phyloP scores from a whole-genome alignment of 2,329 filamentous ascomycete species.

The Didymella exigua region DNA sequence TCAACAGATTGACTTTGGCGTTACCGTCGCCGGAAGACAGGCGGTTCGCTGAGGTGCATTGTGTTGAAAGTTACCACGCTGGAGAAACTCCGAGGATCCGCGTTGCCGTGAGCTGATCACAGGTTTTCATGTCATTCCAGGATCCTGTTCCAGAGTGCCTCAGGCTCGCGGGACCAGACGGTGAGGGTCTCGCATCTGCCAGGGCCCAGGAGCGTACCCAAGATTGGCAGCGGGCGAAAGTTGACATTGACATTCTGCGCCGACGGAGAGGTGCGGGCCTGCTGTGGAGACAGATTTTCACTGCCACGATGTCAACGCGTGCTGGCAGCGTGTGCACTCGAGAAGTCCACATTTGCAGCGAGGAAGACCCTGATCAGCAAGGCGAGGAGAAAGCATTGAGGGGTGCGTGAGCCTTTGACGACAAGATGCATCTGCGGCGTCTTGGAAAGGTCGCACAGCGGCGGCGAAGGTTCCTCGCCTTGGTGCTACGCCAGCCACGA shows the following conservation, averaged over 20 bases:
- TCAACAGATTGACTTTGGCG: slow-evolving; percentile 4
- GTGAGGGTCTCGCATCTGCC: slow-evolving; percentile 35
- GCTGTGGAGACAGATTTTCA: slow-evolving; percentile 12
- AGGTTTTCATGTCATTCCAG: not conserved
- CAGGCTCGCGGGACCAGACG: slow-evolving; percentile 40
- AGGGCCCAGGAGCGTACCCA: slow-evolving; percentile 3
- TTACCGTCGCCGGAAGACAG: not conserved
- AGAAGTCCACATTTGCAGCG: not conserved
- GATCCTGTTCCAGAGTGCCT: slow-evolving; percentile 17
- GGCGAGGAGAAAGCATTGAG: slow-evolving; percentile 5
- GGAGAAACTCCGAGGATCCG: not conserved
- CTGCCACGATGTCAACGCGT: slow-evolving; percentile 18
- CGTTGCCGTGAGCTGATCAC: not conserved
- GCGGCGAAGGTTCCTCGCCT: slow-evolving; percentile 14
- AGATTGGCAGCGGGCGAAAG: slow-evolving; percentile 1
- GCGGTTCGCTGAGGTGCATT: not conserved
- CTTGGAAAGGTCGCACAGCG: not conserved
- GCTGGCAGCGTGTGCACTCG: slow-evolving; percentile 7
- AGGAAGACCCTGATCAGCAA: slow-evolving; percentile 10
- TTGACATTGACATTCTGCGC: slow-evolving; percentile 5
- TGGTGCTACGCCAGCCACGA: slow-evolving; percentile 41
- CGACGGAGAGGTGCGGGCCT: slow-evolving; percentile 3
- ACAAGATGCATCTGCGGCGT: slow-evolving; percentile 5
- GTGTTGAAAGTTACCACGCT: not conserved
- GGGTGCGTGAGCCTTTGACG: slow-evolving; percentile 13